phyloP scores from a whole-genome alignment of 495 filamentous ascomycete species.

The Daldinia childiae region DNA sequence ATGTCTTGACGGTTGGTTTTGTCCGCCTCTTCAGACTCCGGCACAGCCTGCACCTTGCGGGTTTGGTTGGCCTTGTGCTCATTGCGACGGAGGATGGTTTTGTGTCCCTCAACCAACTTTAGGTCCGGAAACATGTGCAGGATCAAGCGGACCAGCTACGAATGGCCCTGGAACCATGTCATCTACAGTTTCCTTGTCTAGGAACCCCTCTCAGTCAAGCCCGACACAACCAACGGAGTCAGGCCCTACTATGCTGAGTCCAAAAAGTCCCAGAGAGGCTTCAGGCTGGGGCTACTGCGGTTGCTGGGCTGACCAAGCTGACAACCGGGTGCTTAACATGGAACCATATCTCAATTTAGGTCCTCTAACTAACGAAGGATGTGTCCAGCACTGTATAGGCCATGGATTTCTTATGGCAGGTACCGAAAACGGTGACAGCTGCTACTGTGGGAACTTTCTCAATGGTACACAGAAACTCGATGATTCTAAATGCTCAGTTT shows the following conservation, averaged over 20 bases:
- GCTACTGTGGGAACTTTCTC: conserved; percentile 68
- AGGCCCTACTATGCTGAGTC: conserved; percentile 16
- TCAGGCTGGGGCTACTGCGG: conserved; percentile 65
- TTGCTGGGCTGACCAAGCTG: conserved; percentile 64
- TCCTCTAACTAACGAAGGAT: conserved; percentile 66
- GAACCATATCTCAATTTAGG: conserved; percentile 54
- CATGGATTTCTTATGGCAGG: conserved; percentile 66
- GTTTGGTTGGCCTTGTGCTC: conserved; percentile 53
- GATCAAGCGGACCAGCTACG: conserved; percentile 16
- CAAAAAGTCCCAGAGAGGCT: conserved; percentile 30
- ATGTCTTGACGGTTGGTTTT: conserved; percentile 56
- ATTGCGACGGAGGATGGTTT: conserved; percentile 53
- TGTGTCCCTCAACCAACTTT: conserved; percentile 47
- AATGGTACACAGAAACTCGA: conserved; percentile 50
- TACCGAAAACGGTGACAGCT: conserved; percentile 71
- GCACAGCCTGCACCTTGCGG: conserved; percentile 55
- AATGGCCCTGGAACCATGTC: conserved; percentile 28
- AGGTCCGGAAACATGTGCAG: conserved; percentile 24
- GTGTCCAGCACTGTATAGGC: conserved; percentile 64
- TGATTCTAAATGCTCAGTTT: conserved; percentile 54
- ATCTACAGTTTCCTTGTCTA: conserved; percentile 16
- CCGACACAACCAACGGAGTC: conserved; percentile 12
- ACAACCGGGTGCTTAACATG: conserved; percentile 60
- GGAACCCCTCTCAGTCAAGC: conserved; percentile 1
- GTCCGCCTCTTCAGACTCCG: conserved; percentile 52